These are phyloP conservation scores for Penicillium sp. DNA, from an alignment of 2,329 filamentous ascomycete genomes.

Conservation along the genomic window DNA sequence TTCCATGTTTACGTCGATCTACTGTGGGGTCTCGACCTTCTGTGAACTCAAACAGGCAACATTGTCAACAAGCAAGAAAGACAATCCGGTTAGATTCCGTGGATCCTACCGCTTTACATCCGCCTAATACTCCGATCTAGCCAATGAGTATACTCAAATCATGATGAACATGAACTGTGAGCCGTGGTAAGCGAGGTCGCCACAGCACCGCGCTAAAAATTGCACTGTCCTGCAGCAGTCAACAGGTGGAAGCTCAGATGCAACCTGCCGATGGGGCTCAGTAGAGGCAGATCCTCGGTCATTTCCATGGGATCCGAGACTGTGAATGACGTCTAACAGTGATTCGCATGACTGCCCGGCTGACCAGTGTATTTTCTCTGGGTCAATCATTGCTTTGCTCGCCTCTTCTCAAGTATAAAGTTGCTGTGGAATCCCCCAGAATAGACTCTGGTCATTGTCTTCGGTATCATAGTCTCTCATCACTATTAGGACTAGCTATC, in stretches of 20 bases:
- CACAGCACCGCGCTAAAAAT: not conserved
- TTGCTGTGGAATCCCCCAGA: not conserved
- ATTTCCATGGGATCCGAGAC: not conserved
- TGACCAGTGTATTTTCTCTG: not conserved
- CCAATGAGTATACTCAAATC: not conserved
- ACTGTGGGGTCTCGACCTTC: not conserved
- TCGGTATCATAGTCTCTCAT: not conserved
- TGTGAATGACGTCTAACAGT: slow-evolving; percentile 1
- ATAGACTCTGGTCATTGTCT: not conserved
- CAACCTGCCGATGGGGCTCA: not conserved
- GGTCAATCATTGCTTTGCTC: not conserved
- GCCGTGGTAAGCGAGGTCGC: slow-evolving; percentile 6
- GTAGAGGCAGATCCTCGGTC: not conserved
- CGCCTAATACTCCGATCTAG: not conserved
- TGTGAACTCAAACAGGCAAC: not conserved
- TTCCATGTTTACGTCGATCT: not conserved
- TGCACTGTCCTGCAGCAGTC: not conserved
- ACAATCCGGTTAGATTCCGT: not conserved
- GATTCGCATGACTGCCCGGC: not conserved
- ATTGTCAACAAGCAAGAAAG: not conserved
- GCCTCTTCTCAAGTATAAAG: not conserved
- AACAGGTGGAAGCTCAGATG: not conserved
- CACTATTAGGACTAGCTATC: not conserved
- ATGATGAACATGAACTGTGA: not conserved
- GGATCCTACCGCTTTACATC: not conserved